phyloP scores from a whole-genome alignment of 164 flowering plant species.

The Dillenia suffruticosa region DNA sequence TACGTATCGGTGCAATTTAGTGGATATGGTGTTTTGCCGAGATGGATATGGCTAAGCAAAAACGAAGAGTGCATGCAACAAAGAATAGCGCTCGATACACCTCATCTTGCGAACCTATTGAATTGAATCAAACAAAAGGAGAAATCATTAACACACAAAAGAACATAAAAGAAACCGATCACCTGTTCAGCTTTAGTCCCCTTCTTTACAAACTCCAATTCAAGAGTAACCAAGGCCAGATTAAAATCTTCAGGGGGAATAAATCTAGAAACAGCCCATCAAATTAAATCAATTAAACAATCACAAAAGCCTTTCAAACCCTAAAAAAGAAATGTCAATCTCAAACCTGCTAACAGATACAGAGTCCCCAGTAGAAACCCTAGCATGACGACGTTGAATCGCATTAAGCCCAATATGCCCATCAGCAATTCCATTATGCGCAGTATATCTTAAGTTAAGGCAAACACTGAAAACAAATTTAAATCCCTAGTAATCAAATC shows the following conservation, averaged over 20 bases:
- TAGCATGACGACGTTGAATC: slow-evolving; percentile 71
- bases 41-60: no score
- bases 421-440: slow-evolving; percentile 46
- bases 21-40: no score
- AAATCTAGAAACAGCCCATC: slow-evolving; percentile 31
- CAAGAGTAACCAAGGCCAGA: slow-evolving; percentile 60
- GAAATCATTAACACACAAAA: no score
- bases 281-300: not conserved
- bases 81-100: no score
- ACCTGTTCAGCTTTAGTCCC: slow-evolving; percentile 55
- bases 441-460: slow-evolving; percentile 55
- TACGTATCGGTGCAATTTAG: no score
- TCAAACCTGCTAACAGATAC: slow-evolving; percentile 59
- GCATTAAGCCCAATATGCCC: slow-evolving; percentile 76
- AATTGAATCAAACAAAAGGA: no score
- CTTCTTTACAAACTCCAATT: slow-evolving; percentile 64
- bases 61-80: no score
- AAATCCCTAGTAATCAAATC: not conserved
- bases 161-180: no score
- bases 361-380: slow-evolving; percentile 73
- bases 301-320: slow-evolving; percentile 1
- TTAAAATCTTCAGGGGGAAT: slow-evolving; percentile 52
- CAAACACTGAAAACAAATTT: not conserved
- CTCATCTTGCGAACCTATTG: no score
- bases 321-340: not conserved